Conservation (phyloP, 2,329 filamentous ascomycete species). For the Lomentospora prolificans region DNA sequence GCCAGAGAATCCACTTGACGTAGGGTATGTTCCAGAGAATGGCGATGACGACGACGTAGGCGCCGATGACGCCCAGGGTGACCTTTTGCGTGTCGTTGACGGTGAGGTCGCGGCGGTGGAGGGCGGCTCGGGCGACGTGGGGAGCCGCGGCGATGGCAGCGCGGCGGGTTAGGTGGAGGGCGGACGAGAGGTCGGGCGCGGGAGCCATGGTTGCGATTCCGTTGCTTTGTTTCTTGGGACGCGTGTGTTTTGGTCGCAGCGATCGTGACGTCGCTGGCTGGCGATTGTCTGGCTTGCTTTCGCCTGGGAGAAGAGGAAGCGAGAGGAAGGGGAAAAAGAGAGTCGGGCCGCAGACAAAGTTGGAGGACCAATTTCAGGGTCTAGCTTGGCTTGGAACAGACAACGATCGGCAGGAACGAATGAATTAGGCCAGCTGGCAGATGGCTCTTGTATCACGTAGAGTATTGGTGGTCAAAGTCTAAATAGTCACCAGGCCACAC, state of each 20-base stretch:
- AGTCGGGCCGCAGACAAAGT: not conserved
- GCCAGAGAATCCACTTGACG: conserved; percentile 65
- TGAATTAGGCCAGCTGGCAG: not conserved
- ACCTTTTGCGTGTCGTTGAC: conserved; percentile 52
- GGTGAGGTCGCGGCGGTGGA: conserved; percentile 9
- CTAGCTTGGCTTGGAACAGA: not conserved
- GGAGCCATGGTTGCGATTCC: not conserved
- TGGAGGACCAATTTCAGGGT: not conserved
- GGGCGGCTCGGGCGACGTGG: conserved; percentile 3
- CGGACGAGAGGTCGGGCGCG: not conserved
- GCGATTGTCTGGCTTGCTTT: no score
- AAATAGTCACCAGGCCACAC: no score
- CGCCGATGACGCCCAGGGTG: conserved; percentile 61
- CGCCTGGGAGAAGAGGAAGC: no score
- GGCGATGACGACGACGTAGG: conserved; percentile 64
- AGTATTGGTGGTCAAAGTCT: no score
- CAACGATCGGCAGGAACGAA: not conserved
- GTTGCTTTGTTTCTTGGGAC: not conserved
- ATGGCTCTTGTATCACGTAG: not conserved
- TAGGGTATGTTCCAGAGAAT: conserved; percentile 74
- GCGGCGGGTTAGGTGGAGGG: not conserved
- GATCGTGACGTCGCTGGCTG: not conserved
- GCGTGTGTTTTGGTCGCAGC: no score
- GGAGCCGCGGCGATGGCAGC: conserved; percentile 9
- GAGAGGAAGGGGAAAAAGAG: not conserved